phyloP scores from a whole-genome alignment of 306 rosid genomes.

The Glycine latifolia region DNA sequence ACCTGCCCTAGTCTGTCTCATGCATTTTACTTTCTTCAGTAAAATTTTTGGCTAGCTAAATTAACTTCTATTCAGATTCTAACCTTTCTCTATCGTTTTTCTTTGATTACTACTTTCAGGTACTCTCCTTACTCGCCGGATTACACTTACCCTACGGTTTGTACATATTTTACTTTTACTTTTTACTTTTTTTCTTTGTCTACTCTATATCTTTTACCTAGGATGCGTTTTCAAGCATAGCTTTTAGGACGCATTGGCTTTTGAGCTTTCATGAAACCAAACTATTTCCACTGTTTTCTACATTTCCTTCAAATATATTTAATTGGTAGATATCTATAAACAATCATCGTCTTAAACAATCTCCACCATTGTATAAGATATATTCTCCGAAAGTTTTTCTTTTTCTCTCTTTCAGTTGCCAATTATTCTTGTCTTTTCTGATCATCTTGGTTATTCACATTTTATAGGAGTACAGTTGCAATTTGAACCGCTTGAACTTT shows the following conservation, averaged over 20 bases:
- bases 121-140: constrained; percentile 96
- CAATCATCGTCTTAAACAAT: not conserved
- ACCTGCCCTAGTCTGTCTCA: not conserved
- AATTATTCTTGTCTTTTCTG: not conserved
- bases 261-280: constrained; percentile 43
- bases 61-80: constrained; percentile 3
- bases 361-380: not conserved
- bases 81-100: constrained; percentile 3
- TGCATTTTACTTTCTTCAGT: constrained; percentile 1
- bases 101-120: constrained; percentile 62
- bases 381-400: not conserved
- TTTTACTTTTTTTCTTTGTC: constrained; percentile 41
- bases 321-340: not conserved
- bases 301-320: constrained; percentile 11
- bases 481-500: not conserved
- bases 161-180: constrained; percentile 49
- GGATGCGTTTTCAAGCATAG: constrained; percentile 57
- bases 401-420: not conserved
- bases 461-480: not conserved
- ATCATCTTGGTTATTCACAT: not conserved
- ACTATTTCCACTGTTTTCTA: constrained; percentile 38
- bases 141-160: constrained; percentile 91
- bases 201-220: constrained; percentile 43
- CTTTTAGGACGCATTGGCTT: constrained; percentile 51
- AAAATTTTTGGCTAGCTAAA: not conserved